A percentile compares a stretch with the other conserved stretches of the same genome.
Evolutionary conservation across 2,329 filamentous ascomycete species (phyloP).

Genomic region (Trichoderma guizhouense): DNA sequence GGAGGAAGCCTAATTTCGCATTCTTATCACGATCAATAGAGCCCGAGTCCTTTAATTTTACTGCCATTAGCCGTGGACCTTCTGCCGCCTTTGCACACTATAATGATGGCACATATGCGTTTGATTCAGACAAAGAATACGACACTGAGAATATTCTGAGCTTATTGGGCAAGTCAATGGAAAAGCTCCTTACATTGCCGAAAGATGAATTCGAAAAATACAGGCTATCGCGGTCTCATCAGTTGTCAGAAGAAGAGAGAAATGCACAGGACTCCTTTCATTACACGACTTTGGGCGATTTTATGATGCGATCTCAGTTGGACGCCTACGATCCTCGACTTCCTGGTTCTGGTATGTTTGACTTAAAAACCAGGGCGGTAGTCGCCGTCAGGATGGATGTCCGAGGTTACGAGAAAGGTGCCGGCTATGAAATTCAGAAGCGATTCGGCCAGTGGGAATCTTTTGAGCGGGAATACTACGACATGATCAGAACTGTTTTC

Average conservation of each 20-base stretch:
- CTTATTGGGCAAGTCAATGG: slow-evolving; percentile 92
- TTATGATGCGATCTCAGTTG: slow-evolving; percentile 91
- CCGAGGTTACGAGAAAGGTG: slow-evolving; percentile 64
- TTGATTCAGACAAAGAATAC: slow-evolving; percentile 92
- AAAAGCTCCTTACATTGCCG: slow-evolving; percentile 84
- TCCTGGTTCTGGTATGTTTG: slow-evolving; percentile 90
- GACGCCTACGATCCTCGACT: slow-evolving; percentile 84
- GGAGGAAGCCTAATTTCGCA: slow-evolving; percentile 66
- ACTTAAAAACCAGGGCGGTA: slow-evolving; percentile 92
- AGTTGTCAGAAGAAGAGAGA: slow-evolving; percentile 68
- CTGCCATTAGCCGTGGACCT: slow-evolving; percentile 67
- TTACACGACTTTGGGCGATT: slow-evolving; percentile 80
- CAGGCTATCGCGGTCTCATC: slow-evolving; percentile 62
- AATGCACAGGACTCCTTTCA: slow-evolving; percentile 76
- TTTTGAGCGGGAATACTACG: slow-evolving; percentile 91
- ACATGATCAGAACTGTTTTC: slow-evolving; percentile 93
- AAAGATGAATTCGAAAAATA: slow-evolving; percentile 85
- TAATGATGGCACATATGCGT: slow-evolving; percentile 83
- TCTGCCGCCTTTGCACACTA: slow-evolving; percentile 78
- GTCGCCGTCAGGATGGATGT: slow-evolving; percentile 88
- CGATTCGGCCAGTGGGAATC: slow-evolving; percentile 81
- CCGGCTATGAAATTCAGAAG: slow-evolving; percentile 81
- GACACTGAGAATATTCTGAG: slow-evolving; percentile 82
- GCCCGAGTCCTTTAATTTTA: slow-evolving; percentile 63
- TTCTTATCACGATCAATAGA: slow-evolving; percentile 67